Evolutionary conservation across 768 basidiomycete genomes (phyloP).

Genomic region (Rubroboletus satanas): DNA sequence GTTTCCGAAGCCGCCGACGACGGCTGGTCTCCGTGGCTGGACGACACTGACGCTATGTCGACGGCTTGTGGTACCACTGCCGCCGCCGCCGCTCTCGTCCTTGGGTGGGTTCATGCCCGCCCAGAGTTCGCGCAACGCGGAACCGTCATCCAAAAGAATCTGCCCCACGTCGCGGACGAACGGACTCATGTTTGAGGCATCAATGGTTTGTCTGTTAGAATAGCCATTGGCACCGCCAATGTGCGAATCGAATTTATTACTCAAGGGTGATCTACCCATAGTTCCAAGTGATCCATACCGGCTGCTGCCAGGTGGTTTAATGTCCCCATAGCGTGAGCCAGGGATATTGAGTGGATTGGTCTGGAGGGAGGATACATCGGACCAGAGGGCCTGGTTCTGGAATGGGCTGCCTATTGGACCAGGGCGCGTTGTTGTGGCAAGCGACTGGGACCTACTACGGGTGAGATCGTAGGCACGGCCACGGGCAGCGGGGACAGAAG

Average conservation of each 20-base stretch:
- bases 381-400: constrained; percentile 47
- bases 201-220: constrained; percentile 39
- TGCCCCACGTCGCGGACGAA: constrained; percentile 82
- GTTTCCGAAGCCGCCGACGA: constrained; percentile 57
- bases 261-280: constrained; percentile 52
- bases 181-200: constrained; percentile 78
- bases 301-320: constrained; percentile 57
- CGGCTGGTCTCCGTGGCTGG: constrained; percentile 62
- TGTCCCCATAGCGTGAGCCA: constrained; percentile 51
- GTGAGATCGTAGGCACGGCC: constrained; percentile 66
- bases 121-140: constrained; percentile 73
- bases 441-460: constrained; percentile 73
- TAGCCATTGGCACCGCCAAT: constrained; percentile 46
- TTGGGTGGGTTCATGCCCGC: constrained; percentile 60
- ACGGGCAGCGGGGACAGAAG: constrained; percentile 40
- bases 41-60: constrained; percentile 83
- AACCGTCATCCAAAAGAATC: constrained; percentile 70
- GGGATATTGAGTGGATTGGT: constrained; percentile 59
- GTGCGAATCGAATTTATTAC: constrained; percentile 48
- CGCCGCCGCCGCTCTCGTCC: constrained; percentile 58
- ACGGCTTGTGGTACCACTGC: constrained; percentile 79
- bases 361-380: constrained; percentile 45
- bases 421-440: constrained; percentile 56
- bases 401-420: constrained; percentile 50
- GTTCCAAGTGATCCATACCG: constrained; percentile 63